Evolutionary conservation across 2,329 filamentous ascomycete species (phyloP), one percentile per base, ranked within the genome.

Genomic region (Alternaria brassicicola): DNA sequence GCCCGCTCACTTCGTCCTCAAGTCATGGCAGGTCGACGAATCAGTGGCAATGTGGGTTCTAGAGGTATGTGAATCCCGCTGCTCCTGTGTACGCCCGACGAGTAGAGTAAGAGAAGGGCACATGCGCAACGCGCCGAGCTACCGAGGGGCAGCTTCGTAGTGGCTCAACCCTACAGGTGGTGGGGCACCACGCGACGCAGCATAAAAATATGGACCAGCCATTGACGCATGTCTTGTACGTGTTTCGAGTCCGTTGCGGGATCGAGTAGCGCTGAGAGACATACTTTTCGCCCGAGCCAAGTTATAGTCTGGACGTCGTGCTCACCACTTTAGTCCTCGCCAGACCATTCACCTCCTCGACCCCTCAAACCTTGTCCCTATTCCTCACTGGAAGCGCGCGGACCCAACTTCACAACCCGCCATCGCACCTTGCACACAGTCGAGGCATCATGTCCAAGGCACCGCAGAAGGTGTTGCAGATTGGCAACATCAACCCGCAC

Each of bases 401-500:
- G 51, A 35, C 47, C 41, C 55, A 51, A 47, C 43, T 43, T 23
- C 25, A 52, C 26, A 38, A n/a, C 13, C 19, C 21, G 13, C 48
- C 46, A 17, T 55, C 52, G 19, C 56, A 28, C 9, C 46, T 33
- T 31, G 13, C 35, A n/a, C 46, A 51, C 6, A 51, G 52, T 19
- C 61, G 63, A 67, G 79, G 72, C 67, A 80, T 85, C 68, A 81
- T 85, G 79, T 78, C 81, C 43, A 66, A 69, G 49, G 52, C 62
- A 31, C 63, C 67, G 35, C 66, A 63, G 59, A 69, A 66, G 47
- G 81, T 83, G 58, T 84, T 99, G 69, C 90, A 85, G 71, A 83
- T 91, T 72, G 84, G 92, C 79, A 97, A 95, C 83, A 96, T 99
- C 84, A 99, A 98, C 83, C 91, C 88, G 48, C 86, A 95, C 78